Conservation (phyloP, 2,329 filamentous ascomycete genomes). For the Talaromyces sp. region DNA sequence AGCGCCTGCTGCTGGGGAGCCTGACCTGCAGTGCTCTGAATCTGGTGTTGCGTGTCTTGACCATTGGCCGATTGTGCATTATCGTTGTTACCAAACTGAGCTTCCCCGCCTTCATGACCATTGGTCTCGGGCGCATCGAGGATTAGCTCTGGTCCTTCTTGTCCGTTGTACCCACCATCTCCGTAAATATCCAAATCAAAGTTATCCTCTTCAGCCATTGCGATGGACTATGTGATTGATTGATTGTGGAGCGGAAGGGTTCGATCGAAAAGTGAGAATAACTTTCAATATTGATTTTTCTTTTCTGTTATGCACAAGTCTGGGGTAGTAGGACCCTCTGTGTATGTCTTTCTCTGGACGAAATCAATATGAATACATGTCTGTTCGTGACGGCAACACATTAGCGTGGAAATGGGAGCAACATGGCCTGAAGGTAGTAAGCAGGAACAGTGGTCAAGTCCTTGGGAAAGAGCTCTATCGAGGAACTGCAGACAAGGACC, state of each 20-base stretch:
- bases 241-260: conserved; percentile 20
- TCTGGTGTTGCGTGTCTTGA: conserved; percentile 17
- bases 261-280: conserved; percentile 24
- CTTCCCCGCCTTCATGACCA: conserved; percentile 21
- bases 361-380: conserved; percentile 43
- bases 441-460: conserved; percentile 3
- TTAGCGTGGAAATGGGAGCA: conserved; percentile 32
- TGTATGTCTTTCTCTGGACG: conserved; percentile 24
- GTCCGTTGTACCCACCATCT: conserved; percentile 51
- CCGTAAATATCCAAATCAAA: conserved; percentile 71
- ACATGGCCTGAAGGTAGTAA: conserved; percentile 14
- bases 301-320: conserved; percentile 36
- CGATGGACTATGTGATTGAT: conserved; percentile 23
- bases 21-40: conserved; percentile 19
- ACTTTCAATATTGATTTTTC: conserved; percentile 31
- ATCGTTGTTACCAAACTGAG: conserved; percentile 25
- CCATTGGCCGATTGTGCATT: conserved; percentile 27
- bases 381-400: conserved; percentile 34
- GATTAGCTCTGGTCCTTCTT: conserved; percentile 39
- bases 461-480: not conserved
- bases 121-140: conserved; percentile 37
- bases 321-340: conserved; percentile 21
- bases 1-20: conserved; percentile 44
- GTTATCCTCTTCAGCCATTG: conserved; percentile 59
- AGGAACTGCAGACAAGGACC: conserved; percentile 6